Base-by-base conservation (phyloP, 106 monocot genomes). In the Acanthochlamys bracteata region DNA sequence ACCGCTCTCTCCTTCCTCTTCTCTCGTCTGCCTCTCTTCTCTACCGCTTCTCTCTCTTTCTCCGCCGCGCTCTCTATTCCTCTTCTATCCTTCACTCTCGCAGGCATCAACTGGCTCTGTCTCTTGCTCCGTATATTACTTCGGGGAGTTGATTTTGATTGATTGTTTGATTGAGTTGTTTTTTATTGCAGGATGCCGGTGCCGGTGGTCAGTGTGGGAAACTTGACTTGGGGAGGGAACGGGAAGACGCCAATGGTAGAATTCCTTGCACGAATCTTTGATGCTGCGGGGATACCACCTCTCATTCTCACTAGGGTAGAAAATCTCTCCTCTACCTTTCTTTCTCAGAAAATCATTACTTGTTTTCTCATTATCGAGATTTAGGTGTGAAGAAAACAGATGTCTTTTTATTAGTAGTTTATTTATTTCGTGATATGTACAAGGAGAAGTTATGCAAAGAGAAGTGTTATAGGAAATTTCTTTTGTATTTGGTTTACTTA, bases 181-280 rank as follows among this genome's bases (percentile, higher is more conserved):
- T 14, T 33, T 20, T 62, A 17, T 21, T 72, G 12, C 57, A 88
- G 92, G 82, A 63, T 88, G 67, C 86, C 84, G 17, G 79, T 94
- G 55, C 86, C 89, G 15, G 86, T 93, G 52, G 66, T 94, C 23
- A 94, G 93, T 60, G 86, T 89, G 11, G 86, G 93, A 15, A 89
- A 89, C 69, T 53, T 89, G 55, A 89, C 86, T 10, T 86, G 89
- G 93, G 93, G 89, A 20, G 93, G 93, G 8, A 94, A 83, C 65
- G 89, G 93, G 60, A 94, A 94, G 82, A 94, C 89, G 10, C 93
- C 93, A 14, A 84, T 94, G 83, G 77, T 79, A 53, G 93, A 89
- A 72, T 86, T 77, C 55, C 52, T 86, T 25, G 74, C 84, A 1
- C 61, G 76, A 10, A 42, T 57, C 47, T 74, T 82, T 23, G 72